Base-by-base conservation (phyloP, 1,139 yeast species). In the Debaryomyces psychrophilus region DNA sequence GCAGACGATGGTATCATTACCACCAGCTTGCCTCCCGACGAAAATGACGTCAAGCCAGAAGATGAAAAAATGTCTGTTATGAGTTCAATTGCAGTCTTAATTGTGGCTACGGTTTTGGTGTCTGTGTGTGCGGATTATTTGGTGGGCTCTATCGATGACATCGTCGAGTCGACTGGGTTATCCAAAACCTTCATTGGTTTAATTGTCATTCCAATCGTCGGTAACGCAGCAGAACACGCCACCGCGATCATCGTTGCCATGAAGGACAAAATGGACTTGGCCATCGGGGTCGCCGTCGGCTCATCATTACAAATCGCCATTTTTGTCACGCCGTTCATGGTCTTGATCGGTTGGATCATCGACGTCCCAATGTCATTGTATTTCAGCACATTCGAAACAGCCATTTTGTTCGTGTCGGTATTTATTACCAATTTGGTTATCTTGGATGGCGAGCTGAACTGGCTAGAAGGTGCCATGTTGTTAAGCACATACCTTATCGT, bases 201-300 rank as follows among this genome's bases (percentile, higher is more conserved):
- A 55, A 87, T 93, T 57, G 83, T 93, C 42, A 85, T 93, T 52
- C 99, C 99, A 41, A 92, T 95, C 53, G 98, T 93, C 26, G 99
- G 99, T 48, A 93, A 93, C 60, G 99, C 99, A 2, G 98, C 99
- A 11, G 99, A 93, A 68, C 99, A 93, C 65, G 98, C 89, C 42
- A 93, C 98, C 14, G 97, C 98, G 2, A 87, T 93, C 41, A 80
- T 90, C 52, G 98, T 93, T 42, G 98, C 99, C 25, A 82, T 85
- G 81, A 90, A 90, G 69, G 90, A 93, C 68, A 93, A 95, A 69
- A 93, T 95, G 97, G 98, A 93, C 65, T 79, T 93, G 54, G 97
- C 99, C 8, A 82, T 95, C 57, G 96, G 97, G 47, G 98, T 93
- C 42, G 98, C 99, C 8, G 85, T 93, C 53, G 99, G 99, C n/a